phyloP scores from a whole-genome alignment of 257 asterid species.

The Anisodus acutangulus region DNA sequence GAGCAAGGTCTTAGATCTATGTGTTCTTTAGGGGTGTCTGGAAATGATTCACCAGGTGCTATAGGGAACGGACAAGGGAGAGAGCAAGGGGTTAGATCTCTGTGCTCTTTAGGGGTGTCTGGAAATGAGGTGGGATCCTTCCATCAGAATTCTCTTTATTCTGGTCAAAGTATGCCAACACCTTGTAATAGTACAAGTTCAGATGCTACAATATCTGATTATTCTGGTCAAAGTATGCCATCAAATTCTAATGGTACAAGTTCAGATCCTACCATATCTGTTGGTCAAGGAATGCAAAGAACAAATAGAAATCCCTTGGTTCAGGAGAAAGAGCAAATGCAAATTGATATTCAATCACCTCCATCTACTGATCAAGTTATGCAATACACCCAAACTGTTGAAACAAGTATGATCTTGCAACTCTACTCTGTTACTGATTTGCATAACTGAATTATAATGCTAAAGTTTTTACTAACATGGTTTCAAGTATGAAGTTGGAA shows the following conservation, averaged over 20 bases:
- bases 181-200: constrained; percentile 14
- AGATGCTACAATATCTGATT: constrained; percentile 6
- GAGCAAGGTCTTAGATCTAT: background rate
- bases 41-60: constrained; percentile 12
- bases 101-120: background rate
- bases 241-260: constrained; percentile 4
- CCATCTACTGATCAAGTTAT: background rate
- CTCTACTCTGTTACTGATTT: background rate
- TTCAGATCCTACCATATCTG: constrained; percentile 10
- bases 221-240: background rate
- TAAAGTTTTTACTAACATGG: background rate
- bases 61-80: background rate
- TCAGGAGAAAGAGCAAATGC: constrained; percentile 11
- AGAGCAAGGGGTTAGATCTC: background rate
- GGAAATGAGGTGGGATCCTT: constrained; percentile 6
- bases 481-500: constrained; percentile 10
- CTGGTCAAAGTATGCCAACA: background rate
- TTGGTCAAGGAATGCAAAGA: background rate
- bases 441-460: background rate
- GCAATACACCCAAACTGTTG: background rate
- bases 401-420: constrained; percentile 24
- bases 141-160: background rate
- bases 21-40: background rate
- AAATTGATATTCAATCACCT: background rate
- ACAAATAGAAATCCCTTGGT: background rate